Evolutionary conservation across 2,329 filamentous ascomycete genomes (phyloP), one percentile per base, ranked within the genome.

Genomic region (Scedosporium minutisporum): DNA sequence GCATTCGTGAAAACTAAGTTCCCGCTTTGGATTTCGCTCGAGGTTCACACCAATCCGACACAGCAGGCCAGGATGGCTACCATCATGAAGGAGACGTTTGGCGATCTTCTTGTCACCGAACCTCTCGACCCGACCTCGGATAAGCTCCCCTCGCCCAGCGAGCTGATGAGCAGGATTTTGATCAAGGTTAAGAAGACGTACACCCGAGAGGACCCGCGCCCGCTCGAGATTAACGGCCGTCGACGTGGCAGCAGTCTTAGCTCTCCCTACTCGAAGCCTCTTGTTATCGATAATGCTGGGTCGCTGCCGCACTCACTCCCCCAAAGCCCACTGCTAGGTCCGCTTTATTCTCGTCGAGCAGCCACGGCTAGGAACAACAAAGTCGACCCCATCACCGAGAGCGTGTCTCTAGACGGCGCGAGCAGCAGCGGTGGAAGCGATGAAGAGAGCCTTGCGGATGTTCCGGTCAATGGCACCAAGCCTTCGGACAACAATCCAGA

Each of bases 171-270:
- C 68, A 87, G 87, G 51, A 91, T 97, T 63, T 79, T 99, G 63
- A 88, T 97, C 80, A 99, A 99, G 74, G 95, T 97, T 65, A 99
- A 97, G 75, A 89, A 90, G 67, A 87, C 90, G 6, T 81, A 85
- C 12, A 61, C 65, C 55, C 66, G 61, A 67, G 63, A 62, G 16
- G 55, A 62, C 55, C 57, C 33, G 16, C 78, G 82, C 58, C 77
- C 73, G 10, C 75, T 77, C 29, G 74, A 76, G 57, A 65, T 69
- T 9, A 68, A 74, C 7, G 80, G 82, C 16, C 79, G 84, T 48
- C 78, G 78, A 62, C 80, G 84, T 25, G 83, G 83, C 58, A 84
- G 82, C 73, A 96, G 93, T 74, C 79, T 96, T 48, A 93, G 89
- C 66, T 93, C 91, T 3, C 88, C 89, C 0, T 89, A 89, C 68